Conservation (phyloP, 768 basidiomycete species). For the Basidioascus undulatus region DNA sequence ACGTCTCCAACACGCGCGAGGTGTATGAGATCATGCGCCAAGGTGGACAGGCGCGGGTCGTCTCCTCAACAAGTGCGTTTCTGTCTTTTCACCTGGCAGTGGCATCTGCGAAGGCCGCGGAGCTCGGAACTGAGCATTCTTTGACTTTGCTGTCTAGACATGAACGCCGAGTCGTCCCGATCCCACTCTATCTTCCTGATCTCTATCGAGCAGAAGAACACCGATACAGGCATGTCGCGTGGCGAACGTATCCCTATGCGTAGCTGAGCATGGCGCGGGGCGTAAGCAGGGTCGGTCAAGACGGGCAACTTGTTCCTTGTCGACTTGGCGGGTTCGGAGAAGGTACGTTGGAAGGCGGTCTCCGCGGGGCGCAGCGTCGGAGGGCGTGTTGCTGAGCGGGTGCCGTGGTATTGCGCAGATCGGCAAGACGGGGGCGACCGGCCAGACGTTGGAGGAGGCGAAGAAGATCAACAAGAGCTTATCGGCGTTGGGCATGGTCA, state of each 20-base stretch:
- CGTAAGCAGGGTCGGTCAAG: no score
- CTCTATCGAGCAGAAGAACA: conserved; percentile 88
- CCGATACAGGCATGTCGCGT: conserved; percentile 82
- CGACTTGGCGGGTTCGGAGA: conserved; percentile 94
- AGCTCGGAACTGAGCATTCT: not conserved
- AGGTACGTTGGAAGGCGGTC: conserved; percentile 29
- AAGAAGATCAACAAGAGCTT: conserved; percentile 99
- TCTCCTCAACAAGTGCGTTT: conserved; percentile 72
- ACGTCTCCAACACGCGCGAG: conserved; percentile 81
- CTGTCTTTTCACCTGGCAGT: not conserved
- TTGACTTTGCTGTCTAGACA: conserved; percentile 33
- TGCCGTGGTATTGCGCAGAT: conserved; percentile 19
- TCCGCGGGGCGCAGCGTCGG: not conserved
- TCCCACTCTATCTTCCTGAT: conserved; percentile 98
- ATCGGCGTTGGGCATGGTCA: conserved; percentile 96
- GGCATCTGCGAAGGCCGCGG: not conserved
- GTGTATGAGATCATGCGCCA: conserved; percentile 99
- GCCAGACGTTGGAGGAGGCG: conserved; percentile 94
- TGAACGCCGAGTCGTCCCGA: conserved; percentile 98
- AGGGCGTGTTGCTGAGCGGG: not conserved
- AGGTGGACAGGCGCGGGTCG: conserved; percentile 69
- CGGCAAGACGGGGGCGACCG: conserved; percentile 95
- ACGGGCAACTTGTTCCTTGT: conserved; percentile 92
- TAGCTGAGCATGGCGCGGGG: no score
- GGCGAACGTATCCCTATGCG: no score